Conservation (phyloP, 2,329 filamentous ascomycete genomes). For the Fusarium foetens region DNA sequence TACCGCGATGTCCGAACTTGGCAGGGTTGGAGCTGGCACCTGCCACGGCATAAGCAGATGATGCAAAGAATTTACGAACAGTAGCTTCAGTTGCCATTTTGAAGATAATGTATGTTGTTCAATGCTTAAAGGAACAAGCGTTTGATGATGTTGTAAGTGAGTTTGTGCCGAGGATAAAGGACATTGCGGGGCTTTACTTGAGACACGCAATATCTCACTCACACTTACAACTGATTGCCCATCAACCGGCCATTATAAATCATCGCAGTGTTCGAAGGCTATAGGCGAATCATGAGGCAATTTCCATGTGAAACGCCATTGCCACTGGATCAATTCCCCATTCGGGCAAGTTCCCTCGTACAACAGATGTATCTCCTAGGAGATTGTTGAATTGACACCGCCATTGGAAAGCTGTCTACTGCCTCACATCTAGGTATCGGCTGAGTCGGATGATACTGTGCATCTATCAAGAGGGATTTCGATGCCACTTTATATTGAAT, state of each 20-base stretch:
- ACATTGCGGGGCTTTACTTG: constrained; percentile 38
- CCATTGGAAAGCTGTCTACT: constrained; percentile 64
- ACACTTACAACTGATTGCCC: constrained; percentile 24
- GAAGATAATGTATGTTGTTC: background rate
- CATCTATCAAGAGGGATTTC: constrained; percentile 57
- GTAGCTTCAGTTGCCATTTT: constrained; percentile 74
- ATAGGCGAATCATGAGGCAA: background rate
- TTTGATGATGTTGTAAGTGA: constrained; percentile 3
- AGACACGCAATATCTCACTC: constrained; percentile 6
- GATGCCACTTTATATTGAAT: background rate
- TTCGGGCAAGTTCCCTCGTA: constrained; percentile 38
- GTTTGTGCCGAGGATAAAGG: constrained; percentile 23
- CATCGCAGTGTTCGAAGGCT: background rate
- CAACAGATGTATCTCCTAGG: background rate
- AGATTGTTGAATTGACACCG: background rate
- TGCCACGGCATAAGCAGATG: constrained; percentile 84
- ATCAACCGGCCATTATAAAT: background rate
- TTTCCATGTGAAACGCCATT: background rate
- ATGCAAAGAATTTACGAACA: constrained; percentile 82
- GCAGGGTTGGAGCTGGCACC: constrained; percentile 85
- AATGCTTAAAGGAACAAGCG: background rate
- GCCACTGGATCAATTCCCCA: constrained; percentile 34
- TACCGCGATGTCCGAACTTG: constrained; percentile 92
- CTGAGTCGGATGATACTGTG: constrained; percentile 68
- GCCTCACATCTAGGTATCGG: constrained; percentile 52